Evolutionary conservation across 1,284 basidiomycete species (phyloP), one percentile per base, ranked within the genome.

Genomic region (Cryptococcus sp.): DNA sequence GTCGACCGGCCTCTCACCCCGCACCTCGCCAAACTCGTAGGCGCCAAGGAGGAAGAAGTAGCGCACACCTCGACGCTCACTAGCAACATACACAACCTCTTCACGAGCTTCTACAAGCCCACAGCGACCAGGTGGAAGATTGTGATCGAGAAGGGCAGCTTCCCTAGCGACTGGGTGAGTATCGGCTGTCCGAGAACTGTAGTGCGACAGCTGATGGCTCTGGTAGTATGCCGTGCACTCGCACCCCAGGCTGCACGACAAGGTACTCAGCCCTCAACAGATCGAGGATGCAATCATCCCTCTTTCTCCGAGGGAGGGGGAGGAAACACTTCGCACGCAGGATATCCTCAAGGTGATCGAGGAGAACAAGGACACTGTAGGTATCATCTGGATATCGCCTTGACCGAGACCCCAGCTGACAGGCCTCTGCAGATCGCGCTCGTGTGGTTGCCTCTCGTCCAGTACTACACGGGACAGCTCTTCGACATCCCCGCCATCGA

Each of bases 391-490:
- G 16, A 33, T 20, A 37, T 12, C 33, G 8, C 16, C 12, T 16
- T 53, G 20, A 37, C 16, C 16, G 39, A 40, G 18, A n/a, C n/a
- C n/a, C 8, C 24, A 18, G 20, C 23, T 24, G 33, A n/a, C 33
- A 15, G 12, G 24, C 16, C 44, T 9, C 20, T 24, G 13, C 80
- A 83, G 62, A 91, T 96, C 63, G 89, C 93, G 23, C 81, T 97
- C 50, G 91, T 97, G 55, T 83, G 95, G 61, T 88, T 97, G 70
- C 86, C 87, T 55, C 90, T 91, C 1, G 84, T 96, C 12, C 95
- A 98, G 77, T 98, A 94, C 80, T 98, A 97, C 78, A 95, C 92
- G 12, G 96, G 94, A n/a, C 94, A 98, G 77, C 84, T 82, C 75
- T 98, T 98, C 78, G 87, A 91, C 55, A 91, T 97, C 79, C 70